Base-by-base conservation (phyloP, 1,284 basidiomycete species). In the Meripilus lineatus region DNA sequence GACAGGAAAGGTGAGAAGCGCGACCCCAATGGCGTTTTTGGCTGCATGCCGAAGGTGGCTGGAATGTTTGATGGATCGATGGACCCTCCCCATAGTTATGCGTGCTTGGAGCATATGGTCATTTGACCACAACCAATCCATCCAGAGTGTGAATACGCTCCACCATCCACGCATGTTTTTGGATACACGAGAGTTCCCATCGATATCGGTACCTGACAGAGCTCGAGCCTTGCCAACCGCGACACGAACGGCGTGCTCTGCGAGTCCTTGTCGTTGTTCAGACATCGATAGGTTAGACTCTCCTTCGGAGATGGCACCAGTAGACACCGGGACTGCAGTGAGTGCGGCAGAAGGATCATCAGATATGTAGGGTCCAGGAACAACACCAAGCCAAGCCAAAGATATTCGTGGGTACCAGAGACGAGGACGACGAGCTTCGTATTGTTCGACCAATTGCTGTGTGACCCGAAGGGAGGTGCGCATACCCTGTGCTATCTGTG, bases 1-100 rank as follows among this genome's bases (percentile, higher is more conserved):
- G 5, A 69, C 72, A 4, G 73, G 71, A 30, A 73, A 59, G 23
- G 65, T 65, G 25, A 76, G 46, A 18, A 71, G 46, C 5, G 67
- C 64, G 11, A 76, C 68, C 3, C 74, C 72, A 3, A 63, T 54
- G 3, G 71, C 69, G 51, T 71, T 74, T 52, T 76, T 76, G 22
- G 69, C 43, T 2, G 72, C 72, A 54, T 76, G 72, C 30, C 62
- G 58, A 28, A 74, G 47, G 21, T 74, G 71, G 20, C 61, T 62
- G 4, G 74, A 74, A 47, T 70, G 66, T 45, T 64, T 50, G 7
- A 67, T 39, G 4, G 59, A 44, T 25, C 64, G 56, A 18, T 68
- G 37, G 23, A 56, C 32, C 38, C 54, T 54, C 18, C 72, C 69
- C n/a, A 71, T 40, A 33, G 52, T 40, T 25, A 75, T 49, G 4